Evolutionary conservation across 768 basidiomycete species (phyloP).

Genomic region (Lactifluus subvellereus): DNA sequence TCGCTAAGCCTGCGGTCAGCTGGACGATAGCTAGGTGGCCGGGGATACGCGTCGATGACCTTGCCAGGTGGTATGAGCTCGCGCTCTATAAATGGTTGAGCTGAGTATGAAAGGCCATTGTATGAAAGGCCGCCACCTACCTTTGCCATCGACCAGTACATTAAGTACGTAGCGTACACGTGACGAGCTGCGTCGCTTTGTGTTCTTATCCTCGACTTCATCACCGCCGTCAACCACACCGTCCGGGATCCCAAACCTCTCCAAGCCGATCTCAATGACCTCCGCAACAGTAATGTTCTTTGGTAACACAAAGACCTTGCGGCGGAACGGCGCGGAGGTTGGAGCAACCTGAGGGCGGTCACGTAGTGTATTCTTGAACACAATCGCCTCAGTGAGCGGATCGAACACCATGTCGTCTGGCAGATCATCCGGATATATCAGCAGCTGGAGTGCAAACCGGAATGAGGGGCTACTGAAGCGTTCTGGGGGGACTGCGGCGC

Average conservation of each 20-base stretch:
- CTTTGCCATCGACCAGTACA: conserved; percentile 53
- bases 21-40: conserved; percentile 65
- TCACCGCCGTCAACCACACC: conserved; percentile 99
- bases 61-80: conserved; percentile 75
- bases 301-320: conserved; percentile 87
- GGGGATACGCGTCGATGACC: conserved; percentile 75
- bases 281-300: conserved; percentile 95
- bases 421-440: conserved; percentile 85
- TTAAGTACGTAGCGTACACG: conserved; percentile 81
- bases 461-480: conserved; percentile 78
- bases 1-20: conserved; percentile 55
- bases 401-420: conserved; percentile 96
- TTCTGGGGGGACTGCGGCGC: conserved; percentile 49
- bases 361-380: conserved; percentile 72
- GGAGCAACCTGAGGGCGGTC: conserved; percentile 43
- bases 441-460: conserved; percentile 79
- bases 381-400: conserved; percentile 85
- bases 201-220: conserved; percentile 89
- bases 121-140: conserved; percentile 37
- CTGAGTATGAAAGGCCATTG: neutral
- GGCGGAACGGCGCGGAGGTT: conserved; percentile 48
- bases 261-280: conserved; percentile 87
- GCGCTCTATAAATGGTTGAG: conserved; percentile 47
- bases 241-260: conserved; percentile 90
- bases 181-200: conserved; percentile 69